Evolutionary conservation across 345 rosid species (phyloP), one percentile per base, ranked within the genome.

Genomic region (Clarkia xantiana): DNA sequence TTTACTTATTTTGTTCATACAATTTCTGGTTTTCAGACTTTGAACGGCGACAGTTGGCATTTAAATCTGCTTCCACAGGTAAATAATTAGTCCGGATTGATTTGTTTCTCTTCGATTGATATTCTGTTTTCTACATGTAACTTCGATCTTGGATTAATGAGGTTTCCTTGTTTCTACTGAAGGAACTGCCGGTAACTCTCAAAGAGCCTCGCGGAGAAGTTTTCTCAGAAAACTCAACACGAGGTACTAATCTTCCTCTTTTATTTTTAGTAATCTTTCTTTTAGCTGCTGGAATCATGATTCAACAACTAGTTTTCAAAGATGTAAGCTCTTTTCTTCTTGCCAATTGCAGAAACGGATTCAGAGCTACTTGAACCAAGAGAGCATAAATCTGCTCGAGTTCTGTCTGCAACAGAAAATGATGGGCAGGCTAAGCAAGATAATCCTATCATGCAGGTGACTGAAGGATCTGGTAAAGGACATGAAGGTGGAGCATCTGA

Each of bases 41-140:
- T 70, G 43, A 62, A 68, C 46, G 78, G 80, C 34, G 82, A 82
- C 18, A 44, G 50, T 20, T 57, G 67, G 39, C 95, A 63, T 59
- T 68, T 86, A 18, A 77, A 86, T 75, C 69, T 81, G 58, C 71
- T 90, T 56, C 86, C 81, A 0, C 84, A 77, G 87, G 97, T 85
- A 51, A 1, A 0, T n/a, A 40, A 42, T 20, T 46, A 44, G 6
- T 22, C 0, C 36, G 40, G 38, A 25, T 47, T 9, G 13, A 23
- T 15, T n/a, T 52, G 36, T 3, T 29, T 29, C 6, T 29, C 36
- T 29, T 2, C 8, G 36, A 25, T 20, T 54, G 45, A 12, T 15
- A n/a, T 40, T 51, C 11, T 41, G 11, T 40, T 48, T 9, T 10
- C 19, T 8, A 18, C 11, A 22, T 46, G 12, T 13, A 11, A 23